phyloP scores from a whole-genome alignment of 768 basidiomycete species.

The Plicaturopsis crispa region DNA sequence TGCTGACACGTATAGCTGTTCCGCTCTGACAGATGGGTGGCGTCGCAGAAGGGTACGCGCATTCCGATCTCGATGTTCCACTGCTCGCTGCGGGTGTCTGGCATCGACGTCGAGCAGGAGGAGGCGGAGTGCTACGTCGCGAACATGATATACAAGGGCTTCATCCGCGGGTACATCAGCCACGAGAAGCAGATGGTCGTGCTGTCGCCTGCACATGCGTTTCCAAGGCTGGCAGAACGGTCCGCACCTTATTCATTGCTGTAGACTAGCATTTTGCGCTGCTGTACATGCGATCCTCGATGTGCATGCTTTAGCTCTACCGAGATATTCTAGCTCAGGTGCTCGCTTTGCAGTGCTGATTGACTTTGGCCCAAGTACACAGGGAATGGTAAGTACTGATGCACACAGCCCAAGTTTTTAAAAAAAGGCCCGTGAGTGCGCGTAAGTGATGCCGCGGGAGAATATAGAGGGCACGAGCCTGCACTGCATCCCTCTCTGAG shows the following conservation, averaged over 20 bases:
- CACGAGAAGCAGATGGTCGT: conserved; percentile 96
- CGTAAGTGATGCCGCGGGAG: too few relatives aligned
- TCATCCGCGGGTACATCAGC: conserved; percentile 92
- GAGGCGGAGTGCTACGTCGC: conserved; percentile 93
- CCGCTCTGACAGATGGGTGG: conserved; percentile 62
- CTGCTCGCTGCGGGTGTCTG: conserved; percentile 63
- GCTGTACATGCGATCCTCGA: too few relatives aligned
- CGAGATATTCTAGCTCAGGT: too few relatives aligned
- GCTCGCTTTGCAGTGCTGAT: too few relatives aligned
- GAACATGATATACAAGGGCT: conserved; percentile 91
- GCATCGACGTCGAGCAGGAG: conserved; percentile 60
- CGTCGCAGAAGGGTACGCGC: conserved; percentile 61
- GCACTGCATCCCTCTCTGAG: too few relatives aligned
- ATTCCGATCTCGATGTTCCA: conserved; percentile 81
- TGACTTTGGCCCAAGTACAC: too few relatives aligned
- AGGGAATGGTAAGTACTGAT: too few relatives aligned
- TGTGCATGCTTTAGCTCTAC: too few relatives aligned
- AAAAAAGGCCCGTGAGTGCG: too few relatives aligned
- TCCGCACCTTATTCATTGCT: conserved; percentile 38
- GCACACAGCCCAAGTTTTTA: too few relatives aligned
- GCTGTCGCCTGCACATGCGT: conserved; percentile 69
- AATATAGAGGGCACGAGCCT: too few relatives aligned
- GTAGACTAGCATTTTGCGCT: conserved; percentile 7
- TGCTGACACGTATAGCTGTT: neutral
- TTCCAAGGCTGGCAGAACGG: conserved; percentile 66